A percentile compares a stretch with the other conserved stretches of the same genome.
phyloP scores from a whole-genome alignment of 306 rosid genomes.

The Aeschynomene evenia region DNA sequence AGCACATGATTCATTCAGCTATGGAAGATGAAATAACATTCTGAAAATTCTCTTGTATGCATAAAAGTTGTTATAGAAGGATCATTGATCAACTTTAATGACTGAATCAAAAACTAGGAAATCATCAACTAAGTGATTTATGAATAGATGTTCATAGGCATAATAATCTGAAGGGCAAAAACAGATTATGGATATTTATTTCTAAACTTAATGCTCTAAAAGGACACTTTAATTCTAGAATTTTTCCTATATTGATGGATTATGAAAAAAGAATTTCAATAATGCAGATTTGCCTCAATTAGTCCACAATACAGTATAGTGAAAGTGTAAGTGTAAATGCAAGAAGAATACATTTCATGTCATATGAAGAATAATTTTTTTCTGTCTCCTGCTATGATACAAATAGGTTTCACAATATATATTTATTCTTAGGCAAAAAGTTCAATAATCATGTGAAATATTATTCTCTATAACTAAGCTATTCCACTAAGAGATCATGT shows the following conservation, averaged over 20 bases:
- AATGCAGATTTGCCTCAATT: not conserved
- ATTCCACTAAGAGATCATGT: not conserved
- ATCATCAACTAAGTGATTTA: not conserved
- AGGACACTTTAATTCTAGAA: not conserved
- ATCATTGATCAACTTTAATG: slow-evolving; percentile 13
- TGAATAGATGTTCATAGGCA: not conserved
- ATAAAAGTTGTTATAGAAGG: not conserved
- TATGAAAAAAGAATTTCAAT: not conserved
- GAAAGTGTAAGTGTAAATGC: not conserved
- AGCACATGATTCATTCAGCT: slow-evolving; percentile 6
- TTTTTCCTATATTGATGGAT: not conserved
- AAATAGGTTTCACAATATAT: not conserved
- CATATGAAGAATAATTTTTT: not conserved
- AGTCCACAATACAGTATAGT: not conserved
- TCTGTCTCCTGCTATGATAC: not conserved
- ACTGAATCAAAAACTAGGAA: not conserved
- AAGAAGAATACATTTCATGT: not conserved
- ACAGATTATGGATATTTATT: not conserved
- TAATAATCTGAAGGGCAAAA: slow-evolving; percentile 13
- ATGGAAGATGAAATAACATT: slow-evolving; percentile 3
- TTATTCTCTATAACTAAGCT: not conserved
- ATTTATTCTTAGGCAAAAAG: not conserved
- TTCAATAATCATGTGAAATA: not conserved
- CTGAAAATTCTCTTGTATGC: not conserved
- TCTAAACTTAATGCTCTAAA: not conserved